phyloP scores from a whole-genome alignment of 106 monocot genomes.

The Gastrodia elata region DNA sequence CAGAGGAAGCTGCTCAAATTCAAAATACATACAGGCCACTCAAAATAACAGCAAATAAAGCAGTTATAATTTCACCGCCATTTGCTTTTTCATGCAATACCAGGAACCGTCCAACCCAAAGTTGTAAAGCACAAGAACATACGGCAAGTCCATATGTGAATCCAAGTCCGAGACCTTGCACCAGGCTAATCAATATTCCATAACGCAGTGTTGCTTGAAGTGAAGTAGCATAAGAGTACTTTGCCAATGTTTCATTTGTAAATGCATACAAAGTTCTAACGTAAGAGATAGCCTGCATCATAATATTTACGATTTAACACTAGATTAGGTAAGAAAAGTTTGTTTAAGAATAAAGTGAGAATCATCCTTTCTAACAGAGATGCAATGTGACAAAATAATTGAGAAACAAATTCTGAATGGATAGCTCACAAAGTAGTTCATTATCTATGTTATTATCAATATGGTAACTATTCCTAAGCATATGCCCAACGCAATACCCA shows the following conservation, averaged over 20 bases:
- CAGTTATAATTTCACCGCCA: constrained; percentile 90
- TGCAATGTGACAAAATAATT: no score
- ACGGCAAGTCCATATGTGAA: constrained; percentile 99
- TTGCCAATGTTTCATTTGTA: constrained; percentile 94
- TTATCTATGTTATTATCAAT: no score
- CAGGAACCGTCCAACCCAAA: constrained; percentile 89
- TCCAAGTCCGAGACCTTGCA: constrained; percentile 98
- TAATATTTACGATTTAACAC: not conserved
- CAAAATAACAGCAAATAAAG: constrained; percentile 88
- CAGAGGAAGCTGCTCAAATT: not conserved
- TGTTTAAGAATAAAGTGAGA: not conserved
- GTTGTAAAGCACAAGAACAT: constrained; percentile 96
- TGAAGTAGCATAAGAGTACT: constrained; percentile 98
- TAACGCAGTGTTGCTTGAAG: constrained; percentile 96
- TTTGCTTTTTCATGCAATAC: constrained; percentile 67
- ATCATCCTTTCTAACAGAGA: not conserved
- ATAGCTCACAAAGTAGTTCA: not conserved
- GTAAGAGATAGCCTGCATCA: constrained; percentile 79
- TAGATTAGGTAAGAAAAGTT: not conserved
- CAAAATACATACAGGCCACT: constrained; percentile 85
- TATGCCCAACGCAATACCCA: no score
- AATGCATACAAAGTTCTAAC: constrained; percentile 91
- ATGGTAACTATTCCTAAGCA: no score
- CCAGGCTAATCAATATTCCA: constrained; percentile 97
- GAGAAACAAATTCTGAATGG: not conserved